These are phyloP conservation scores for Exophiala aquamarina DNA, from an alignment of 2,329 filamentous ascomycete species.

Conservation along the genomic window DNA sequence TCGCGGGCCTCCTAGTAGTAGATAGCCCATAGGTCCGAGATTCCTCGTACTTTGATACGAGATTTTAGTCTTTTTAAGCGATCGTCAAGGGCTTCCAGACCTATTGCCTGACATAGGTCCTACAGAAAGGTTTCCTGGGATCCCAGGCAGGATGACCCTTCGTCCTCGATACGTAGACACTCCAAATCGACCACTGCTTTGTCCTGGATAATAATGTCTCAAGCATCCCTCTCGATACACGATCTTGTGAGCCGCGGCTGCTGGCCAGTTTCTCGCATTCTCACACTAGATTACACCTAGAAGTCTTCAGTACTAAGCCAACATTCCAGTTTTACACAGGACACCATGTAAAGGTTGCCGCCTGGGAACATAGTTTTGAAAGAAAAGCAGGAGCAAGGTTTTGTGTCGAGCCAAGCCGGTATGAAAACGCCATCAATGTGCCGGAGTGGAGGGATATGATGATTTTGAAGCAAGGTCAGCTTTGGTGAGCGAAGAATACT, in stretches of 20 bases:
- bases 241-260: slow-evolving; percentile 60
- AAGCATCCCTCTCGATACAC: slow-evolving; percentile 65
- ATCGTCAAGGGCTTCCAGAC: no score
- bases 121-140: slow-evolving; percentile 62
- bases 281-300: slow-evolving; percentile 72
- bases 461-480: slow-evolving; percentile 77
- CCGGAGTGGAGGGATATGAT: slow-evolving; percentile 77
- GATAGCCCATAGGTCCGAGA: no score
- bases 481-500: slow-evolving; percentile 76
- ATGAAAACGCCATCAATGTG: slow-evolving; percentile 83
- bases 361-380: slow-evolving; percentile 57
- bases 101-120: no score
- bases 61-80: no score
- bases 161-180: slow-evolving; percentile 67
- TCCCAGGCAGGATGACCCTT: slow-evolving; percentile 68
- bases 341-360: slow-evolving; percentile 76
- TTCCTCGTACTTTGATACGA: no score
- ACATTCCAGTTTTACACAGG: slow-evolving; percentile 98
- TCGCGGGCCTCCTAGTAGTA: no score
- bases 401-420: slow-evolving; percentile 89
- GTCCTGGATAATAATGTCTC: slow-evolving; percentile 66
- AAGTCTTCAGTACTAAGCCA: slow-evolving; percentile 88
- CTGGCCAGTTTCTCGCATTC: slow-evolving; percentile 75
- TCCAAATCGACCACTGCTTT: slow-evolving; percentile 89
- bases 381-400: slow-evolving; percentile 72